phyloP scores from a whole-genome alignment of 306 rosid species.

The Cercis canadensis region DNA sequence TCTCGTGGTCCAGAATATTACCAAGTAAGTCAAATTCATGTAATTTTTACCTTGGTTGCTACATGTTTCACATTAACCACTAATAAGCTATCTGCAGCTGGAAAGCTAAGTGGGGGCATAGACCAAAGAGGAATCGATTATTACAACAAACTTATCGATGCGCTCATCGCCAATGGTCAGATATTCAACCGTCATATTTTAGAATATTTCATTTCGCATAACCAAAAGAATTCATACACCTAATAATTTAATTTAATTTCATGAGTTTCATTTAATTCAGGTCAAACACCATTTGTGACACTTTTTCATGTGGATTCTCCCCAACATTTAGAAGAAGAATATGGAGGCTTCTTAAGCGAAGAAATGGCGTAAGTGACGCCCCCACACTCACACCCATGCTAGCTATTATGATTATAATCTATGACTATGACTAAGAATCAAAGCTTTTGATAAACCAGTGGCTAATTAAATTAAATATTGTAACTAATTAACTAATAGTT shows the following conservation, averaged over 20 bases:
- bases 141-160: constrained; percentile 64
- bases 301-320: constrained; percentile 75
- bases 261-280: not conserved
- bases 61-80: too few species aligned
- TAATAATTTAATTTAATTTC: not conserved
- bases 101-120: constrained; percentile 59
- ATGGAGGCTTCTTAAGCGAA: constrained; percentile 54
- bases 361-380: constrained; percentile 47
- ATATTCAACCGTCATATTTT: too few species aligned
- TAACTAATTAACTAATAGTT: too few species aligned
- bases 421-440: too few species aligned
- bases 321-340: constrained; percentile 60
- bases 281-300: constrained; percentile 57
- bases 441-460: too few species aligned
- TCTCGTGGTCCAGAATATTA: constrained; percentile 2
- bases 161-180: constrained; percentile 55
- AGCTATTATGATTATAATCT: too few species aligned
- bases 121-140: constrained; percentile 58
- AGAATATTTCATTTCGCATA: too few species aligned
- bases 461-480: too few species aligned
- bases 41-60: not conserved
- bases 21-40: not conserved
- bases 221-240: too few species aligned
- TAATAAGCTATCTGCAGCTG: constrained; percentile 20
- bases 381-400: too few species aligned